Evolutionary conservation across 2,329 filamentous ascomycete species (phyloP).

Genomic region (Neonectria neomacrospora): DNA sequence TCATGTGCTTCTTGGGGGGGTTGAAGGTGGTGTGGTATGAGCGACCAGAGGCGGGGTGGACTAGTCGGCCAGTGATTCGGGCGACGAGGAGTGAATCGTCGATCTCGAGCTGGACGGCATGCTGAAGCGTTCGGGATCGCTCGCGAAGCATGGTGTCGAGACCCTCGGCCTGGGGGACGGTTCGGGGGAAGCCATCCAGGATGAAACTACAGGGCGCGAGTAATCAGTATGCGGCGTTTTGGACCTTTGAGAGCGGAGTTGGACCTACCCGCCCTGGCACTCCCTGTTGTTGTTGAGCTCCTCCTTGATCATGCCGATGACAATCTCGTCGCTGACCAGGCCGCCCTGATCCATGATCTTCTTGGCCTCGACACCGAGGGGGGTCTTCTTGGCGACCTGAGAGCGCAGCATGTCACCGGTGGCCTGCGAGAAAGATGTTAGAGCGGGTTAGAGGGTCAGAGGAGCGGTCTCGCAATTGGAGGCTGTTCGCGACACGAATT

Average conservation of each 20-base stretch:
- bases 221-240: slow-evolving; percentile 37
- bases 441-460: slow-evolving; percentile 36
- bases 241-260: not conserved
- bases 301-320: slow-evolving; percentile 99
- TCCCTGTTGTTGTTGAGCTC: slow-evolving; percentile 94
- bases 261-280: slow-evolving; percentile 88
- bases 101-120: slow-evolving; percentile 96
- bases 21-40: slow-evolving; percentile 99
- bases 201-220: slow-evolving; percentile 77
- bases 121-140: slow-evolving; percentile 86
- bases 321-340: slow-evolving; percentile 97
- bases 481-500: slow-evolving; percentile 30
- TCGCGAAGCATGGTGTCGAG: slow-evolving; percentile 89
- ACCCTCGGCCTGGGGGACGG: slow-evolving; percentile 92
- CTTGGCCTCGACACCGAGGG: slow-evolving; percentile 94
- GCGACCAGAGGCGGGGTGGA: slow-evolving; percentile 95
- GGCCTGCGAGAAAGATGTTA: slow-evolving; percentile 67
- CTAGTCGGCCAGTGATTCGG: slow-evolving; percentile 93
- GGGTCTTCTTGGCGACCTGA: slow-evolving; percentile 97
- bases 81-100: slow-evolving; percentile 93
- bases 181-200: slow-evolving; percentile 97
- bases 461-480: not conserved
- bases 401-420: slow-evolving; percentile 99
- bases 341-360: slow-evolving; percentile 99
- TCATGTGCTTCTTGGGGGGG: slow-evolving; percentile 94